Evolutionary conservation across 495 filamentous ascomycete genomes (phyloP).

Genomic region (Neurospora sp.): DNA sequence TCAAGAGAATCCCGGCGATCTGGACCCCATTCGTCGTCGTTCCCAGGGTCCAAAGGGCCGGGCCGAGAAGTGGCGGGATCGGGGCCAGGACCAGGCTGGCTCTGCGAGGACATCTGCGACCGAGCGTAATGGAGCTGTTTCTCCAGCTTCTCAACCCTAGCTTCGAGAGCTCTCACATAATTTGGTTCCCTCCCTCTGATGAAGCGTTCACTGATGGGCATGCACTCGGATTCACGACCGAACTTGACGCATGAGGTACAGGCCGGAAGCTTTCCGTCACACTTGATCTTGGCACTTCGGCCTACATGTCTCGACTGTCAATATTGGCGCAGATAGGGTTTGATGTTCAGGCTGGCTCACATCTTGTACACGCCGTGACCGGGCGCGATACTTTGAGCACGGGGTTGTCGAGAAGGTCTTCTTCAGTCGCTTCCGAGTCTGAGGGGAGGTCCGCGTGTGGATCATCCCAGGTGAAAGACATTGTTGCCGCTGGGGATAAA

Average conservation of each 20-base stretch:
- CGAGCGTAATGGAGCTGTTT: conserved; percentile 54
- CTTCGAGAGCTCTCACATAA: conserved; percentile 87
- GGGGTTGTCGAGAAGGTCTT: conserved; percentile 52
- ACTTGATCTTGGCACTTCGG: conserved; percentile 87
- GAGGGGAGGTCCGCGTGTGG: neutral
- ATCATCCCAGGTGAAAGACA: neutral
- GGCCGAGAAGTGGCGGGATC: conserved; percentile 30
- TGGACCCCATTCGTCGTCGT: conserved; percentile 3
- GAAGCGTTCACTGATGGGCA: conserved; percentile 90
- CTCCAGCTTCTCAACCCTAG: conserved; percentile 77
- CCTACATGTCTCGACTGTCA: conserved; percentile 26
- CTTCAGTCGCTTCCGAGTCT: neutral
- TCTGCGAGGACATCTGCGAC: conserved; percentile 41
- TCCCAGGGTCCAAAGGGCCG: conserved; percentile 6
- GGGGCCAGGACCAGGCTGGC: conserved; percentile 25
- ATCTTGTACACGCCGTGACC: conserved; percentile 87
- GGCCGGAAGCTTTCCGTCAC: conserved; percentile 87
- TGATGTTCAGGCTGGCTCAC: conserved; percentile 33
- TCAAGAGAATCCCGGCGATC: conserved; percentile 50
- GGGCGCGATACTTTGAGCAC: conserved; percentile 81
- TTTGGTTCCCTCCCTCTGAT: conserved; percentile 89
- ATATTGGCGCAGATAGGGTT: neutral
- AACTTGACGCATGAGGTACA: conserved; percentile 88
- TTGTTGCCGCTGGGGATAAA: neutral
- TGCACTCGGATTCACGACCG: conserved; percentile 70